Conservation (phyloP, 2,329 filamentous ascomycete genomes). For the Dactylellina parvicollis region DNA sequence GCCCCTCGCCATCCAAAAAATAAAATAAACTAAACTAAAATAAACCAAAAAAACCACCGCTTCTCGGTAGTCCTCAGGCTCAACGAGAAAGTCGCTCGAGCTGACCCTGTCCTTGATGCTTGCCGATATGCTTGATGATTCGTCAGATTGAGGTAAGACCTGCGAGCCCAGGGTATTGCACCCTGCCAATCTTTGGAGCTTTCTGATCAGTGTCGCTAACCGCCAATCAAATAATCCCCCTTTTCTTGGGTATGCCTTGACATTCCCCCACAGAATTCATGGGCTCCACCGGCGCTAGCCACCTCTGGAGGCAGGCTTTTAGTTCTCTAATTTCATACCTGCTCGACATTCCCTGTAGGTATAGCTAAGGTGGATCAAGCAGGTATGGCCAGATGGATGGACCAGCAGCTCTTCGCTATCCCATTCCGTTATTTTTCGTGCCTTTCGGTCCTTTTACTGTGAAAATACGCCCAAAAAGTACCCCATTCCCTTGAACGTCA, state of each 20-base stretch:
- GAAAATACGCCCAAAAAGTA: slow-evolving; percentile 33
- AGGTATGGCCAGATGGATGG: slow-evolving; percentile 30
- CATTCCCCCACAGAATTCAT: slow-evolving; percentile 45
- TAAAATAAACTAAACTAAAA: too few species aligned
- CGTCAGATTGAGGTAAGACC: slow-evolving; percentile 46
- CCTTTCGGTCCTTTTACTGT: slow-evolving; percentile 4
- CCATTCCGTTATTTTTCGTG: slow-evolving; percentile 31
- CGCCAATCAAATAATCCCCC: slow-evolving; percentile 53
- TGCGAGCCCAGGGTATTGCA: slow-evolving; percentile 16
- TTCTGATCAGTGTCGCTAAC: slow-evolving; percentile 40
- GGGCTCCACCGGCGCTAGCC: slow-evolving; percentile 35
- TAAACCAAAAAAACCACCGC: slow-evolving; percentile 24
- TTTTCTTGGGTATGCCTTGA: slow-evolving; percentile 47
- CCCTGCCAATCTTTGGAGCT: slow-evolving; percentile 47
- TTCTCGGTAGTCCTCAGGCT: slow-evolving; percentile 26
- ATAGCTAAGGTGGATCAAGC: slow-evolving; percentile 33
- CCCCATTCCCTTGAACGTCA: slow-evolving; percentile 1
- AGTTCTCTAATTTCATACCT: slow-evolving; percentile 36
- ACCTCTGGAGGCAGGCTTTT: slow-evolving; percentile 13
- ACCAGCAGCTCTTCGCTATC: slow-evolving; percentile 21
- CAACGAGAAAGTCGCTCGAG: slow-evolving; percentile 32
- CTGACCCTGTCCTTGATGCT: slow-evolving; percentile 45
- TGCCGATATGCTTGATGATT: slow-evolving; percentile 43
- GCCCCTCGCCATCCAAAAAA: too few species aligned
- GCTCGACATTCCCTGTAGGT: slow-evolving; percentile 50